Evolutionary conservation across 2,329 filamentous ascomycete species (phyloP), one percentile per base, ranked within the genome.

Genomic region (Cercospora citrullina): DNA sequence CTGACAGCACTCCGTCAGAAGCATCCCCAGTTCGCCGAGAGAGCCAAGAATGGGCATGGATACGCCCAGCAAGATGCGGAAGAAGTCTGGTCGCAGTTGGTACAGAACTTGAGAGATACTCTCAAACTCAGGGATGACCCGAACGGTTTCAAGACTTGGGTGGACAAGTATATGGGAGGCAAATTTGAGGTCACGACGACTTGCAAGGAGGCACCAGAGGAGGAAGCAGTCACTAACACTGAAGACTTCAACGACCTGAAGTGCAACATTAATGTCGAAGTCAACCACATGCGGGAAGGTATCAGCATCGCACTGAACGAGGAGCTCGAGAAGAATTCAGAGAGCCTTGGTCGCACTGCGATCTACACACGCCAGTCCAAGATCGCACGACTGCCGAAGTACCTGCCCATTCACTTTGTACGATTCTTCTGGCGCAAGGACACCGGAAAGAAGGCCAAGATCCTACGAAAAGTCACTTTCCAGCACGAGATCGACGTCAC

Each of bases 41-140:
- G 88, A 76, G 88, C 93, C 65, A 94, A 92, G 78, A 90, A 90
- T 33, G 91, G 92, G 23, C 85, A 90, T 67, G 93, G 92, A 6
- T 98, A 90, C 77, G 94, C 95, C n/a, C 95, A 99, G 81, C 95
- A 99, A 81, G 95, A 99, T 82, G 95, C 95, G 0, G 95, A 99
- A 80, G 95, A 99, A 80, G 95, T 94, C 58, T 99, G 94, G 93
- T 95, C 94, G 21, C 94, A 98, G 78, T 96, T 99, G 69, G 83
- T 99, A 5, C 89, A 91, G 55, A 91, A 94, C 76, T 82, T 99
- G 42, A 89, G 91, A 70, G 87, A 91, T 75, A 94, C 92, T 77
- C 82, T 98, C 61, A 90, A 88, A 77, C 80, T 91, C 71, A 89
- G 87, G 74, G 85, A 86, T 8, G 77, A 77, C 0, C 79, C 79